phyloP scores from a whole-genome alignment of 495 filamentous ascomycete genomes.

The Neurospora sp. region DNA sequence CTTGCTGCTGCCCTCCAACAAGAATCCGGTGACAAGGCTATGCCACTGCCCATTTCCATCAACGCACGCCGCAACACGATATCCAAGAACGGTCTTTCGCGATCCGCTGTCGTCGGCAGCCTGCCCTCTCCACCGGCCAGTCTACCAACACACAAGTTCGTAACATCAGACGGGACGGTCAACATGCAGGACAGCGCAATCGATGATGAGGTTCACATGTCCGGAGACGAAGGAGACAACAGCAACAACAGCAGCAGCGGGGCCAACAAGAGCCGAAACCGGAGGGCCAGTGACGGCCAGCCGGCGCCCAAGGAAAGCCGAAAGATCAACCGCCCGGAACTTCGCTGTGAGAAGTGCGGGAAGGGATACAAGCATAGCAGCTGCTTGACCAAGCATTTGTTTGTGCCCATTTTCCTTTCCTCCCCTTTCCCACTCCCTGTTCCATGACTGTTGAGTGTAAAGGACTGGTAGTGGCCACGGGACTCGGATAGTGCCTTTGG shows the following conservation, averaged over 20 bases:
- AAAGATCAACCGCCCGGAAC: slow-evolving; percentile 63
- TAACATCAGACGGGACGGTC: slow-evolving; percentile 26
- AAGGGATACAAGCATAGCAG: slow-evolving; percentile 99
- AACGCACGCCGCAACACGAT: slow-evolving; percentile 41
- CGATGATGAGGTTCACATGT: slow-evolving; percentile 46
- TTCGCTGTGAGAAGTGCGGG: slow-evolving; percentile 96
- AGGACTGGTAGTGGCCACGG: slow-evolving; percentile 9
- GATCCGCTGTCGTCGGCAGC: slow-evolving; percentile 40
- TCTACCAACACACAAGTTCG: slow-evolving; percentile 34
- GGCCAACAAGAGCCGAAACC: slow-evolving; percentile 57
- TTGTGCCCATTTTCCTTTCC: slow-evolving; percentile 58
- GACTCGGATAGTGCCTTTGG: slow-evolving; percentile 11
- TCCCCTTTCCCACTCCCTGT: slow-evolving; percentile 31
- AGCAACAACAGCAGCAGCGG: slow-evolving; percentile 52
- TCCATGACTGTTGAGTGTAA: slow-evolving; percentile 18
- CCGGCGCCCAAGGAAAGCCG: slow-evolving; percentile 67
- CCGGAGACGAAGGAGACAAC: slow-evolving; percentile 46
- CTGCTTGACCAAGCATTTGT: slow-evolving; percentile 99
- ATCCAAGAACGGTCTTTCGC: slow-evolving; percentile 34
- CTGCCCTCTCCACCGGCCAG: slow-evolving; percentile 47
- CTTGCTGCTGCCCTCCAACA: slow-evolving; percentile 63
- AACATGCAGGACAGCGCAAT: slow-evolving; percentile 47
- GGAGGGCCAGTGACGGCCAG: slow-evolving; percentile 80
- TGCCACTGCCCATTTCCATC: slow-evolving; percentile 39
- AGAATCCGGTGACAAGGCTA: slow-evolving; percentile 46